These are phyloP conservation scores for Thinopyrum elongatum DNA, from an alignment of 176 grass and related monocot genomes.

Conservation along the genomic window DNA sequence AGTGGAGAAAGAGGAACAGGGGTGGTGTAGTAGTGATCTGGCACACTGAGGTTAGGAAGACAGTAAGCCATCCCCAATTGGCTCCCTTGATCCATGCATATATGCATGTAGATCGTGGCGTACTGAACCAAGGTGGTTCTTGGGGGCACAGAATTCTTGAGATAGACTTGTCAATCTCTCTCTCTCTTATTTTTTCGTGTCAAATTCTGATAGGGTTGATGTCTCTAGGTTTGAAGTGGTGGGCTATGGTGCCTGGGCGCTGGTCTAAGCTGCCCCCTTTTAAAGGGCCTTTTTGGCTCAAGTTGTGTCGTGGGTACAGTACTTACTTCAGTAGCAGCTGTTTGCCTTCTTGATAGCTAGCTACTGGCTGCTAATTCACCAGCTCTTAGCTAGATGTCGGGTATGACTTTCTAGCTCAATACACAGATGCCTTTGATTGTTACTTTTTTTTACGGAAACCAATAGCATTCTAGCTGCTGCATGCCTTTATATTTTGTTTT, in stretches of 20 bases:
- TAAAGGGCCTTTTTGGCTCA: conserved; percentile 36
- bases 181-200: conserved; percentile 28
- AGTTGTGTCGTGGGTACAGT: conserved; percentile 40
- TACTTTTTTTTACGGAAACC: not conserved
- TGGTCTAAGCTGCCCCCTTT: conserved; percentile 31
- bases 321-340: conserved; percentile 39
- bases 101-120: conserved; percentile 35
- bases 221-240: conserved; percentile 39
- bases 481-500: too few relatives aligned
- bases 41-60: conserved; percentile 34
- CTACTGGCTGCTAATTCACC: conserved; percentile 43
- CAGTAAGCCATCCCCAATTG: conserved; percentile 32
- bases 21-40: conserved; percentile 28
- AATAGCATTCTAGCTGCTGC: not conserved
- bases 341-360: conserved; percentile 4
- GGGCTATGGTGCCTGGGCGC: conserved; percentile 28
- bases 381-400: conserved; percentile 38
- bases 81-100: conserved; percentile 47
- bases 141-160: conserved; percentile 17
- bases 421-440: conserved; percentile 6
- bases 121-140: conserved; percentile 32
- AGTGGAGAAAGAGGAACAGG: conserved; percentile 40
- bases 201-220: conserved; percentile 30
- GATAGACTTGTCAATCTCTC: conserved; percentile 6
- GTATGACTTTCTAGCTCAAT: not conserved